Percentiles rank a stretch among this genome's conserved stretches.
phyloP scores from a whole-genome alignment of 2,329 filamentous ascomycete species.

The Colletotrichum lupini region DNA sequence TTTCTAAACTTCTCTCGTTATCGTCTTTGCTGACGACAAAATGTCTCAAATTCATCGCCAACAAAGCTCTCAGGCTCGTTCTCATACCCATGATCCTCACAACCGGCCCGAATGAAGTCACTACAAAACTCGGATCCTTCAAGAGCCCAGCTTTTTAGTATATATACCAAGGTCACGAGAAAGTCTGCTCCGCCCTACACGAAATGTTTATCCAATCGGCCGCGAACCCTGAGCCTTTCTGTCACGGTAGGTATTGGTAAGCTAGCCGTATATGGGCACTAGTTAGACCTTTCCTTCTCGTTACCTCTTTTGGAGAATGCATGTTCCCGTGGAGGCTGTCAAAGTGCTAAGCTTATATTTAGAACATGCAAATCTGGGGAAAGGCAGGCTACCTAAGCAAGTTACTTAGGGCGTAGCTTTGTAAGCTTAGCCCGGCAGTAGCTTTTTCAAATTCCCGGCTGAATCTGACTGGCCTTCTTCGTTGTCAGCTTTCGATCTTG shows the following conservation, averaged over 20 bases:
- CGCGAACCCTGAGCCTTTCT: not conserved
- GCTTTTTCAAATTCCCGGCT: not conserved
- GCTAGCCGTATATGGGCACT: not conserved
- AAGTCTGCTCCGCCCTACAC: not conserved
- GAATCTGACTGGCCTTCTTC: not conserved
- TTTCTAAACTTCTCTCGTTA: not conserved
- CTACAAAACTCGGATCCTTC: not conserved
- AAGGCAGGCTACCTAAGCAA: not conserved
- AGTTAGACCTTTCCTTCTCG: too few relatives aligned
- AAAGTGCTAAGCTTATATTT: slow-evolving; percentile 7
- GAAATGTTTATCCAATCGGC: not conserved
- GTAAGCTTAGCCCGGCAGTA: not conserved
- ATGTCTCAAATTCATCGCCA: not conserved
- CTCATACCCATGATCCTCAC: not conserved
- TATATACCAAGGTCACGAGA: not conserved
- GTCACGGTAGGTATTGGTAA: not conserved
- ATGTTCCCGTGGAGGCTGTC: not conserved
- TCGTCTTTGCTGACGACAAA: not conserved
- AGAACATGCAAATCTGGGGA: slow-evolving; percentile 16
- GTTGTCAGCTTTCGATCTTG: not conserved
- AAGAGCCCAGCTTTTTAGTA: not conserved
- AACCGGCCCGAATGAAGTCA: not conserved
- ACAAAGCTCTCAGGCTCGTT: not conserved
- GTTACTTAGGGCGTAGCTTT: too few relatives aligned
- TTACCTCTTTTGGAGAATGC: not conserved